Percentiles rank a stretch among this genome's conserved stretches.
These are phyloP conservation scores for Harringtonia aguacate DNA, from an alignment of 2,329 filamentous ascomycete species.

Conservation along the genomic window DNA sequence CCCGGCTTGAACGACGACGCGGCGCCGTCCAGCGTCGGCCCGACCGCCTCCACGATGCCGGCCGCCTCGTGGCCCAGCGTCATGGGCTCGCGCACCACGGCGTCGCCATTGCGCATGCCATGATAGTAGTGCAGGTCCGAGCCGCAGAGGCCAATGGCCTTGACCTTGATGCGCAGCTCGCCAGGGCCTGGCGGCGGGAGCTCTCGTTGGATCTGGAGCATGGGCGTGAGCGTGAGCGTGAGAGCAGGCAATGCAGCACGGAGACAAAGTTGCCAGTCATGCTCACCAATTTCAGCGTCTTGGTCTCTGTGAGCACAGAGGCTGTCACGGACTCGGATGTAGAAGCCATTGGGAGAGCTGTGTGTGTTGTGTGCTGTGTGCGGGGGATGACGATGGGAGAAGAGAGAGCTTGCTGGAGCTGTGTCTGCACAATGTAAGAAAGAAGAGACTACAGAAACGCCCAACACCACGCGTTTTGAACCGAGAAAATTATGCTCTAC, in stretches of 20 bases:
- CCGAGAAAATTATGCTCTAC: too few species aligned
- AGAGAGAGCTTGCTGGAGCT: too few species aligned
- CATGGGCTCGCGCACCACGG: constrained; percentile 40
- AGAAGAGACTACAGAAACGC: too few species aligned
- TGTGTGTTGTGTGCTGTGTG: too few species aligned
- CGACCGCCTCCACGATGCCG: constrained; percentile 49
- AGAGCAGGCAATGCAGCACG: too few species aligned
- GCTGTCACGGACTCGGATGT: constrained; percentile 1
- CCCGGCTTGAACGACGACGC: constrained; percentile 22
- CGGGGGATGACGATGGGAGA: too few species aligned
- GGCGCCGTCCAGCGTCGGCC: constrained; percentile 41
- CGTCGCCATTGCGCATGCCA: constrained; percentile 39
- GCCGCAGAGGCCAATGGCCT: constrained; percentile 53
- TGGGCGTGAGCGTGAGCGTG: not conserved
- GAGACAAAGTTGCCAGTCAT: too few species aligned
- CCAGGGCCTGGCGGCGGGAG: constrained; percentile 38
- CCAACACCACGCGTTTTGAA: too few species aligned
- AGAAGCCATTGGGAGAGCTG: constrained; percentile 1
- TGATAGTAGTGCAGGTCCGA: constrained; percentile 42
- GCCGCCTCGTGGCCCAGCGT: constrained; percentile 53
- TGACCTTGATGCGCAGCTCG: constrained; percentile 49
- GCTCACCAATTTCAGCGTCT: constrained; percentile 1
- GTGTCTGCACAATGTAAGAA: too few species aligned
- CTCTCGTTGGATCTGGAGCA: constrained; percentile 3
- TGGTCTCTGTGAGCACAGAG: constrained; percentile 3